These are phyloP conservation scores for Peterozyma xylosa DNA, from an alignment of 805 yeast genomes.

Conservation along the genomic window DNA sequence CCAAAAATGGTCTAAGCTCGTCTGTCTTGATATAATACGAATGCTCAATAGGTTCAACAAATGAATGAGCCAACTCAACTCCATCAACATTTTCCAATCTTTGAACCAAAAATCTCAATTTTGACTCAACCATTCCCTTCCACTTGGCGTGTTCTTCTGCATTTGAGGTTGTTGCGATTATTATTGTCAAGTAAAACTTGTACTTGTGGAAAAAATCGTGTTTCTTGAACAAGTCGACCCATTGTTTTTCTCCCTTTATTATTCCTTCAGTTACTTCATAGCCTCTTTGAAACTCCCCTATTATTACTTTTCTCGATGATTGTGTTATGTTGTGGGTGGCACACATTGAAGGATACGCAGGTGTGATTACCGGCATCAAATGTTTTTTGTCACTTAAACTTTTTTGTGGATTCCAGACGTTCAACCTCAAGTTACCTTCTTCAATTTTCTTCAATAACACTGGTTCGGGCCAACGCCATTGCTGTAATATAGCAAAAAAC, in stretches of 20 bases:
- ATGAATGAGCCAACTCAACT: slow-evolving; percentile 83
- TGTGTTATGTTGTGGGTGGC: slow-evolving; percentile 93
- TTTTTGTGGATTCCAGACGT: slow-evolving; percentile 93
- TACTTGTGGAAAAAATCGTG: slow-evolving; percentile 80
- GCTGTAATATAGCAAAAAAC: slow-evolving; percentile 76
- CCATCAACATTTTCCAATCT: slow-evolving; percentile 77
- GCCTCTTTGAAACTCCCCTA: slow-evolving; percentile 77
- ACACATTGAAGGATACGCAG: slow-evolving; percentile 98
- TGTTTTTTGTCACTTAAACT: slow-evolving; percentile 88
- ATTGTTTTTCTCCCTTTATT: slow-evolving; percentile 48
- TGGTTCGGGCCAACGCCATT: slow-evolving; percentile 99
- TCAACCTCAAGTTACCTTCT: slow-evolving; percentile 93
- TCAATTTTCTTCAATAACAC: slow-evolving; percentile 88
- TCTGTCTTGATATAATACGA: slow-evolving; percentile 35
- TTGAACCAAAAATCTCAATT: slow-evolving; percentile 70
- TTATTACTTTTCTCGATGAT: slow-evolving; percentile 78
- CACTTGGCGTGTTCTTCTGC: slow-evolving; percentile 83
- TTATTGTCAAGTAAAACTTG: slow-evolving; percentile 78
- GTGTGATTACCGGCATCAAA: slow-evolving; percentile 96
- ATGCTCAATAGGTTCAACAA: slow-evolving; percentile 64
- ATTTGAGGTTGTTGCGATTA: slow-evolving; percentile 65
- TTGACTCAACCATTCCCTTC: slow-evolving; percentile 91
- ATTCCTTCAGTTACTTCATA: slow-evolving; percentile 64
- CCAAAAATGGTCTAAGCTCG: slow-evolving; percentile 47
- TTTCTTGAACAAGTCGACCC: slow-evolving; percentile 71